phyloP scores from a whole-genome alignment of 306 rosid species.

The Lagenaria siceraria region DNA sequence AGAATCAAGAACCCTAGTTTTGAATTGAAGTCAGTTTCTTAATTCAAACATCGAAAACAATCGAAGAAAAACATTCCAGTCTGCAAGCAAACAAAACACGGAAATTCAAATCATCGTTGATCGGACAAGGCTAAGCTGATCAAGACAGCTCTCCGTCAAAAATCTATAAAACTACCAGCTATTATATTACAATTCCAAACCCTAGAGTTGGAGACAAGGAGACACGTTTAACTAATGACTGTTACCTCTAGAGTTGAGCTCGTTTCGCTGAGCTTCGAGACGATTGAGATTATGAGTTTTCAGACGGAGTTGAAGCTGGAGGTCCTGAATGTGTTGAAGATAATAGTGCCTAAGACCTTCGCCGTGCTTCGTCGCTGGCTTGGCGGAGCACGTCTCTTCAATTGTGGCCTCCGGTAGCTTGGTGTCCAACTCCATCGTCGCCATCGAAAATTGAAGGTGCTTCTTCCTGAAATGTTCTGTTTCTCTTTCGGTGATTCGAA shows the following conservation, averaged over 20 bases:
- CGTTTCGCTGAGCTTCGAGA: slow-evolving; percentile 96
- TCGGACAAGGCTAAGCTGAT: not conserved
- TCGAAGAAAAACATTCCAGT: not conserved
- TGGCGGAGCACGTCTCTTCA: slow-evolving; percentile 69
- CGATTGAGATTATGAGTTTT: slow-evolving; percentile 92
- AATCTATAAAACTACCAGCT: not conserved
- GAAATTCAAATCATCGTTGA: not conserved
- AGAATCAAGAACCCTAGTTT: not conserved
- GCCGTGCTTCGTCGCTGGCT: slow-evolving; percentile 50
- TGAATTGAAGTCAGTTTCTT: not conserved
- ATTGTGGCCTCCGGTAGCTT: slow-evolving; percentile 20
- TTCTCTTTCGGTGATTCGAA: not conserved
- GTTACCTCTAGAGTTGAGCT: slow-evolving; percentile 74
- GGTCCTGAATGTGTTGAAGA: slow-evolving; percentile 77
- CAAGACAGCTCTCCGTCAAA: not conserved
- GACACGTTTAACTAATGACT: not conserved
- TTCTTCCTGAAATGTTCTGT: not conserved
- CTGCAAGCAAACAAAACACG: not conserved
- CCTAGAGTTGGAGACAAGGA: not conserved
- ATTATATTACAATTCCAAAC: not conserved
- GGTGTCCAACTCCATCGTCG: slow-evolving; percentile 43
- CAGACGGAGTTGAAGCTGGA: slow-evolving; percentile 75
- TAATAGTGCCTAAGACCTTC: slow-evolving; percentile 92
- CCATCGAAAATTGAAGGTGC: slow-evolving; percentile 19
- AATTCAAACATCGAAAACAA: not conserved